Conservation (phyloP, 2,329 filamentous ascomycete genomes). For the Metarhizium sp. region DNA sequence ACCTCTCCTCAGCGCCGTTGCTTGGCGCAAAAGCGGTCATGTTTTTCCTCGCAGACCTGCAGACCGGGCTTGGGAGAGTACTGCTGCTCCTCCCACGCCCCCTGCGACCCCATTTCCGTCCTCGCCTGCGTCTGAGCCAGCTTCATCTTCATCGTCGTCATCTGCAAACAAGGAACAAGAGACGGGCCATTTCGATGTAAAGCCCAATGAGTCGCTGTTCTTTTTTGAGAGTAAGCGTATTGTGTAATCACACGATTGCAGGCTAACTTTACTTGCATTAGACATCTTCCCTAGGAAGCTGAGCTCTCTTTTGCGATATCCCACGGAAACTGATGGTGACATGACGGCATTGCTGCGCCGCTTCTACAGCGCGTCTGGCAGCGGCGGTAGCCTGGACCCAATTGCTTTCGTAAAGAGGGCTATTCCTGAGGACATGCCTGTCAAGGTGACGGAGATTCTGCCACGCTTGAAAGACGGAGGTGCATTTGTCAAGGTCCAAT, state of each 20-base stretch:
- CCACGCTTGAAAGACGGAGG: slow-evolving; percentile 86
- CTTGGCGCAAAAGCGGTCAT: not conserved
- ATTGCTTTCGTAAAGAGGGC: slow-evolving; percentile 49
- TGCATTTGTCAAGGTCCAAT: slow-evolving; percentile 79
- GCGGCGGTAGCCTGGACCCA: slow-evolving; percentile 39
- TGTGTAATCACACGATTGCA: not conserved
- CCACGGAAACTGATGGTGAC: slow-evolving; percentile 40
- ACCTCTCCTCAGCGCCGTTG: slow-evolving; percentile 6
- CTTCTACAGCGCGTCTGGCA: slow-evolving; percentile 41
- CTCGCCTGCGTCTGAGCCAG: not conserved
- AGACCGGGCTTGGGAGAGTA: slow-evolving; percentile 14
- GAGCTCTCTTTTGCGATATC: slow-evolving; percentile 33
- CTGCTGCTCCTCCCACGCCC: slow-evolving; percentile 3
- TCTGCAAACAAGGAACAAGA: slow-evolving; percentile 46
- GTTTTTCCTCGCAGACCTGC: not conserved
- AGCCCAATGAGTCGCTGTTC: slow-evolving; percentile 68
- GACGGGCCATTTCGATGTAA: slow-evolving; percentile 72
- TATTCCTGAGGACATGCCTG: slow-evolving; percentile 49
- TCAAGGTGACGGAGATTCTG: slow-evolving; percentile 72
- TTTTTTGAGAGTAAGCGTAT: slow-evolving; percentile 72
- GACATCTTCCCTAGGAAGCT: slow-evolving; percentile 79
- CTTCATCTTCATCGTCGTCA: slow-evolving; percentile 13
- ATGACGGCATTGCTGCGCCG: slow-evolving; percentile 39
- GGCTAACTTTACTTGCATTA: slow-evolving; percentile 21
- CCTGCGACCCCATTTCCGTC: not conserved